Base-by-base conservation (phyloP, 2,329 filamentous ascomycete species). In the Exophiala oligosperma region DNA sequence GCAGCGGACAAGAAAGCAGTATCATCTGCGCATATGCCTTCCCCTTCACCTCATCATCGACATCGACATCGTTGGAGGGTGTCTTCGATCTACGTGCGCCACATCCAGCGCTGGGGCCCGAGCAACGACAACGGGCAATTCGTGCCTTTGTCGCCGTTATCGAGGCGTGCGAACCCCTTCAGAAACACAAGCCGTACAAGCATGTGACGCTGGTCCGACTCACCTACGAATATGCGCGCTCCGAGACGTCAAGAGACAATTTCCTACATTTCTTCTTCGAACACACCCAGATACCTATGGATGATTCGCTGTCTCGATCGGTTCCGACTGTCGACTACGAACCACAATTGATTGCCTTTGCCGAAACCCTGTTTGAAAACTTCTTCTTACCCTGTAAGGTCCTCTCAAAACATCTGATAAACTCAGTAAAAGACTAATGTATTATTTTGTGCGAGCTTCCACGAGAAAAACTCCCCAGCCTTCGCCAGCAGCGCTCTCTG, bases 111-210 rank as follows among this genome's bases (percentile, higher is more conserved):
- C 55, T 66, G 23, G 52, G 49, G 48, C 29, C 51, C 12, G 50
- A 47, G 14, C 35, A 64, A 55, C 54, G 54, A 50, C 26, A 51
- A 29, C 51, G 50, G 47, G 61, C 62, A 32, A 48, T 40, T 28
- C 38, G 44, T n/a, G 46, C 51, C 49, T 52, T 66, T 41, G 53
- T 35, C n/a, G n/a, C 50, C 40, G 43, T 66, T 37, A 32, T 66
- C 57, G 57, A 61, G 52, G 54, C 59, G 52, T 62, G 56, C 49
- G 62, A 66, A 59, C 54, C 62, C 41, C 43, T 61, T 41, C 63
- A 66, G 49, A 56, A 53, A 51, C 59, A 54, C 52, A 53, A 54
- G 41, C 64, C 62, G 14, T 64, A 66, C 60, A 66, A 63, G 52
- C 56, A 57, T 46, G 51, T 61, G 49, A 61, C 57, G 24, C 62